Conservation (phyloP, 192 early-diverging fungal species). For the Dissophora globulifera region DNA sequence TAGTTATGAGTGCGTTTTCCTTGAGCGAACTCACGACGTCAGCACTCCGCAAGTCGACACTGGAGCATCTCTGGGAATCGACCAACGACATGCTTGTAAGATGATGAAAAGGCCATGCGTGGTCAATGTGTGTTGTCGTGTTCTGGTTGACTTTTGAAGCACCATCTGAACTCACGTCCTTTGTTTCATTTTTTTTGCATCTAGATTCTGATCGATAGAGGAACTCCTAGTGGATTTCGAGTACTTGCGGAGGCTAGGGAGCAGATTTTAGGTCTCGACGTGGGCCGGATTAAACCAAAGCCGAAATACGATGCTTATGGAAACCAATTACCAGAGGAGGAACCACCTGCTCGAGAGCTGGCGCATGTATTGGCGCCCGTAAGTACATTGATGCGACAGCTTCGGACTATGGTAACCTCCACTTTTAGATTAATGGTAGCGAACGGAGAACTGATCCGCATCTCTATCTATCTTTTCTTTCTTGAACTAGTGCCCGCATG, state of each 20-base stretch:
- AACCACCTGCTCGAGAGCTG: background rate
- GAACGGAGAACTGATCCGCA: no score
- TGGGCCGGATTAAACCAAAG: constrained; percentile 32
- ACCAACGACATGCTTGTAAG: constrained; percentile 77
- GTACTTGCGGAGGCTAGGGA: constrained; percentile 75
- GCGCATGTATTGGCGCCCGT: constrained; percentile 86
- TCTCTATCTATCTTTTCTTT: background rate
- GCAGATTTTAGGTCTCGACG: constrained; percentile 66
- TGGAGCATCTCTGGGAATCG: constrained; percentile 83
- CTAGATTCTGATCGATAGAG: constrained; percentile 83
- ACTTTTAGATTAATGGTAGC: no score
- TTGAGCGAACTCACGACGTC: constrained; percentile 79
- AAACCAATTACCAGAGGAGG: constrained; percentile 7
- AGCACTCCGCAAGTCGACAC: constrained; percentile 66
- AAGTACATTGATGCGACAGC: no score
- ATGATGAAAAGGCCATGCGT: no score
- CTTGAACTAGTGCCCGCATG: constrained; percentile 73
- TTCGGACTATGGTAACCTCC: no score
- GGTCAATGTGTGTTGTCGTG: no score
- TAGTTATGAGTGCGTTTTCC: constrained; percentile 81
- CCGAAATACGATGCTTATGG: constrained; percentile 43
- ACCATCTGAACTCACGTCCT: background rate
- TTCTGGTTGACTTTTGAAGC: background rate
- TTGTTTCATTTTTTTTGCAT: no score
- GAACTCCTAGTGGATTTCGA: constrained; percentile 76